Percentiles rank a stretch among this genome's conserved stretches.
Conservation (phyloP, 2,329 filamentous ascomycete genomes). For the Fusarium citri region DNA sequence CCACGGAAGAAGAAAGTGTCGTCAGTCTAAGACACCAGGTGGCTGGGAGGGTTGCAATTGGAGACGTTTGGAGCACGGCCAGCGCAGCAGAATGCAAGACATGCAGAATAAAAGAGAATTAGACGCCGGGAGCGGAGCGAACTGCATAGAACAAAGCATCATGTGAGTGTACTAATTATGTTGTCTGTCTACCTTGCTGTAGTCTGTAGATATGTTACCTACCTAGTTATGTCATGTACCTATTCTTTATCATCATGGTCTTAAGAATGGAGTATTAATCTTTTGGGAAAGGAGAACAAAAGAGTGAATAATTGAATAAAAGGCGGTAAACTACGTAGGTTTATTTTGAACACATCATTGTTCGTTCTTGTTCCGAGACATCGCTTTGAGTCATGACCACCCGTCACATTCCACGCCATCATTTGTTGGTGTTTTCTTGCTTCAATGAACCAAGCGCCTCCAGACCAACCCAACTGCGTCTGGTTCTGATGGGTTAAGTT, state of each 20-base stretch:
- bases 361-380: slow-evolving; percentile 12
- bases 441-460: slow-evolving; percentile 28
- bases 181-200: not conserved
- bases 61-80: slow-evolving; percentile 27
- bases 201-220: not conserved
- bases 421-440: slow-evolving; percentile 32
- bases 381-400: slow-evolving; percentile 44
- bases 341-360: slow-evolving; percentile 30
- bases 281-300: slow-evolving; percentile 2
- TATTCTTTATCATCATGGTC: not conserved
- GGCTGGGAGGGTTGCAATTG: slow-evolving; percentile 30
- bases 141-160: slow-evolving; percentile 40
- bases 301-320: slow-evolving; percentile 6
- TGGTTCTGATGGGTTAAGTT: slow-evolving; percentile 2
- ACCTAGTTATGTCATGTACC: not conserved
- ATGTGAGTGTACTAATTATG: slow-evolving; percentile 37
- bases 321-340: slow-evolving; percentile 18
- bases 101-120: slow-evolving; percentile 30
- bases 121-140: slow-evolving; percentile 42
- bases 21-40: slow-evolving; percentile 45
- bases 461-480: slow-evolving; percentile 44
- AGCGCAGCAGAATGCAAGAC: slow-evolving; percentile 42
- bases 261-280: not conserved
- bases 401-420: slow-evolving; percentile 46
- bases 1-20: slow-evolving; percentile 20